Base-by-base conservation (phyloP, 805 yeast species). In the Cyberlindnera bimundalis region DNA sequence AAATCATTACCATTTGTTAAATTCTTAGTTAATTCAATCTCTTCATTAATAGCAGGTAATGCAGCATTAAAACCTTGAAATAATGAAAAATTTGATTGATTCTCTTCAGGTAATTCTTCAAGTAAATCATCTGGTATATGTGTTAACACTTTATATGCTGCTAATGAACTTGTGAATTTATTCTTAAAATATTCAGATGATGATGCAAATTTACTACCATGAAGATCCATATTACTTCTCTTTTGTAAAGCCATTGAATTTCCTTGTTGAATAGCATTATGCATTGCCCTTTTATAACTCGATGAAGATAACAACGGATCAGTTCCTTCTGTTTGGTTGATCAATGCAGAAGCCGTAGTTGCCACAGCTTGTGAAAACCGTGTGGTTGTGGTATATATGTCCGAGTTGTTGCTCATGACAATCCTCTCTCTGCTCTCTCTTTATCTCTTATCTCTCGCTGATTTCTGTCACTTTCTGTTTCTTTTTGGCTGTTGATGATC, bases 1-100 rank as follows among this genome's bases (percentile, higher is more conserved):
- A 52, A 37, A 30, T 53, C 41, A 36, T 43, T 33, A 24, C 55
- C 50, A 15, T 50, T 15, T 19, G 42, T 39, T 53, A 61, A 35
- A 48, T 52, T 48, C 42, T 56, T 45, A 39, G 50, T 48, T 44
- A 52, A 32, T 45, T 62, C 55, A 13, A 70, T 58, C 30, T 66
- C 67, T 43, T 70, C 75, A 45, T 74, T 66, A n/a, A 74, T 61
- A 14, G 73, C 73, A 1, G 79, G 78, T 26, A 72, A 56, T 1
- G 76, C 66, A 4, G 87, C 85, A 51, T 70, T 69, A 55, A 84
- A 81, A 2, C 90, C 89, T 59, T 83, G 90, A 52, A 74, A 81
- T 17, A 84, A 60, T 3, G 88, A 76, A 47, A 75, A 76, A 9
- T 57, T 73, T 6, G 59, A 52, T 5, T 56, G 50, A 14, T 55